Base-by-base conservation (phyloP, 164 flowering plant genomes). In the Pachysandra terminalis region DNA sequence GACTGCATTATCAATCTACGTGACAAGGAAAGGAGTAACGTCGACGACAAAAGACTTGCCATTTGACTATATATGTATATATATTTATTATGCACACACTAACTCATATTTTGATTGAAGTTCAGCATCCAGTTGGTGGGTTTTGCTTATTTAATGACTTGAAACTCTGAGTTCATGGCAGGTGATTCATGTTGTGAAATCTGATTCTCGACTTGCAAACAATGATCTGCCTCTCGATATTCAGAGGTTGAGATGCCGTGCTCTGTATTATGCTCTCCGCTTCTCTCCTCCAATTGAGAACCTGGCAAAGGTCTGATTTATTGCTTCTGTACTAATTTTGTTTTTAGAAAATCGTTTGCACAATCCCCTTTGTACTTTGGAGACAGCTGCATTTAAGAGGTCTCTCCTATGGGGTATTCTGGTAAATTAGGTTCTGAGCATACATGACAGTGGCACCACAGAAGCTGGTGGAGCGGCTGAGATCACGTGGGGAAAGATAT, bases 141-240 rank as follows among this genome's bases (percentile, higher is more conserved):
- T 53, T 5, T 27, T 40, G 28, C 25, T 22, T 23, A 14, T 12
- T 45, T 53, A n/a, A 51, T 5, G 15, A 59, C 32, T 59, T 17
- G 24, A 55, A 37, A 51, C 65, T 54, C 58, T 35, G 58, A 68
- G 52, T 9, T 28, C 19, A 26, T 28, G 45, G 71, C 83, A 95
- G 99, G 90, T 95, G 8, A 81, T 95, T 76, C 90, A 90, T 74
- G 97, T 93, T 68, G 87, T 95, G 45, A 95, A 95, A 79, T 89
- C 98, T 62, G 99, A 95, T 87, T 90, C 99, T 23, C 83, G 98
- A 60, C 85, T 95, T 64, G 87, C 98, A 70, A 95, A 95, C 80
- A 95, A 88, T 81, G 89, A 88, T 71, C 82, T 95, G 66, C 97
- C 99, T 70, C 82, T 90, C 71, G 94, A 95, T 82, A 86, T 92